Percentiles rank a stretch among this genome's conserved stretches.
These are phyloP conservation scores for Chenopodium berlandieri DNA, from an alignment of 148 eudicot genomes.

Conservation along the genomic window DNA sequence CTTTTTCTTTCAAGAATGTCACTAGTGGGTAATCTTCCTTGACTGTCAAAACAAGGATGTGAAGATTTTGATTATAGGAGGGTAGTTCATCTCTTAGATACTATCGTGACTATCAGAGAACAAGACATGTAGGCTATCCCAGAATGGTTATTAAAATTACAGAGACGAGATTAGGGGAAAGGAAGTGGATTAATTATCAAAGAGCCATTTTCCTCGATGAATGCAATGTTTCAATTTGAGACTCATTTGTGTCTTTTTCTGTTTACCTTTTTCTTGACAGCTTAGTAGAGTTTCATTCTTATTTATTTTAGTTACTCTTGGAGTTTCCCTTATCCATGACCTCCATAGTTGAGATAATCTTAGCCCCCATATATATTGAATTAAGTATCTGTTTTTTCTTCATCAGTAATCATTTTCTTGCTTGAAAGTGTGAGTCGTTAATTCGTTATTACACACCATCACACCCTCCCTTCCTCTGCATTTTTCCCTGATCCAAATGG, in stretches of 20 bases:
- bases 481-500: no score
- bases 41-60: not conserved
- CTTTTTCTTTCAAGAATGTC: not conserved
- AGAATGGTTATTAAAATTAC: not conserved
- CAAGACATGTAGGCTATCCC: not conserved
- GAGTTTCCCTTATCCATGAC: not conserved
- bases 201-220: no score
- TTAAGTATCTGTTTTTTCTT: not conserved
- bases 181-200: no score
- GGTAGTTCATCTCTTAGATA: not conserved
- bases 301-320: not conserved
- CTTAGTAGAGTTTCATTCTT: not conserved
- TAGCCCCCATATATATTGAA: not conserved
- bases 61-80: not conserved
- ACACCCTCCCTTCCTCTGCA: not conserved
- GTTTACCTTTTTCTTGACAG: no score
- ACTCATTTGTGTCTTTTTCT: no score
- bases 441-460: no score
- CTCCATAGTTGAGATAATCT: not conserved
- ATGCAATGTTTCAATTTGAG: no score
- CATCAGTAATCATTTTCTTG: not conserved
- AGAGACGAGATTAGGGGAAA: not conserved
- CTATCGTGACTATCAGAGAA: not conserved
- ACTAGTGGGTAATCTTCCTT: conserved; percentile 1
- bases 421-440: not conserved